Evolutionary conservation across 23 red algal genomes (phyloP).

Genomic region (Gracilaria gracilis): DNA sequence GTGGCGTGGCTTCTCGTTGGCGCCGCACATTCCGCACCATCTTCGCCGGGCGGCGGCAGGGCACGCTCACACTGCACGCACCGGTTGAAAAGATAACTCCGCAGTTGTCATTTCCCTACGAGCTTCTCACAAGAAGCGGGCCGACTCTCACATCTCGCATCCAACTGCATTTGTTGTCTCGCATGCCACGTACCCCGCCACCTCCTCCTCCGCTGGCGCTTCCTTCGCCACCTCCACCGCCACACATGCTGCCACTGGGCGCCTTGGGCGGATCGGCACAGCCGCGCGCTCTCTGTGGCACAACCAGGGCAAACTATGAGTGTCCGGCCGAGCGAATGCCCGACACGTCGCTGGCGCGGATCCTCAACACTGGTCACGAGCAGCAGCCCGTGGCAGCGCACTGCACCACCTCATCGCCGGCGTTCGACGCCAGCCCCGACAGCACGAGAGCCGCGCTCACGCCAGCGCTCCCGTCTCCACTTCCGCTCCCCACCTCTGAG

Average conservation of each 20-base stretch:
- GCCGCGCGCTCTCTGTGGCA: background rate
- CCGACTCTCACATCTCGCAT: background rate
- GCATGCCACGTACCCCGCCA: conserved; percentile 11
- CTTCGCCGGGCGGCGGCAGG: background rate
- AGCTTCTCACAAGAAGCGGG: background rate
- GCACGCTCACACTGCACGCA: background rate
- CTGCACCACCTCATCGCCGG: background rate
- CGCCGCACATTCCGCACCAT: background rate
- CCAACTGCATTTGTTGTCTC: background rate
- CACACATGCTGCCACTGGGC: background rate
- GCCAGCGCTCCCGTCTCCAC: conserved; percentile 13
- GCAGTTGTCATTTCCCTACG: background rate
- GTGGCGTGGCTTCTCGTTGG: background rate
- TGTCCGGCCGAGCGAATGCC: conserved; percentile 50
- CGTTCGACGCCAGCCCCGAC: conserved; percentile 30
- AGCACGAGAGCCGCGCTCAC: conserved; percentile 27
- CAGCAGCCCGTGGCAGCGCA: background rate
- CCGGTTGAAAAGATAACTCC: background rate
- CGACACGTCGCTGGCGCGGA: conserved; percentile 37
- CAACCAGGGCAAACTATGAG: background rate
- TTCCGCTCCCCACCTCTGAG: conserved; percentile 6
- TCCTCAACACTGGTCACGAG: conserved; percentile 47
- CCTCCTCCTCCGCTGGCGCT: conserved; percentile 7
- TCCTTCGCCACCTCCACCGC: background rate
- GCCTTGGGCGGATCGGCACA: background rate